Evolutionary conservation across 345 rosid genomes (phyloP).

Genomic region (Eucalyptus shirleyi): DNA sequence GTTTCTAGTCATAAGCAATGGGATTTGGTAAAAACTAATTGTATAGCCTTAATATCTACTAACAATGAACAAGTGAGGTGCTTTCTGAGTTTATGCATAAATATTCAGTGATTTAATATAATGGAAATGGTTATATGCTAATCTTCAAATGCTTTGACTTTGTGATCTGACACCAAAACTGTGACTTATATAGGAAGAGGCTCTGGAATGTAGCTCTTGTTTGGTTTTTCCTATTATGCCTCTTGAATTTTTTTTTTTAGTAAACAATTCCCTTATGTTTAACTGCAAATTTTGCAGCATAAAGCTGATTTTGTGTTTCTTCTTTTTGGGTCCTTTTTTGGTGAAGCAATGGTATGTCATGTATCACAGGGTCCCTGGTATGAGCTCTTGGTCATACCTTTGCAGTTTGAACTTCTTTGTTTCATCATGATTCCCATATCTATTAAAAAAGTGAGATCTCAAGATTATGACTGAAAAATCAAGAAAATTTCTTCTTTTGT

Average conservation of each 20-base stretch:
- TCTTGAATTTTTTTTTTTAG: not conserved
- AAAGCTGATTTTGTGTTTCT: not conserved
- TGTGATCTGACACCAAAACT: not conserved
- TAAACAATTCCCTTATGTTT: not conserved
- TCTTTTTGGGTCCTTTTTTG: not conserved
- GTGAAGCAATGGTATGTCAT: constrained; percentile 94
- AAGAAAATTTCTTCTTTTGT: not conserved
- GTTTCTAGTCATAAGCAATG: not conserved
- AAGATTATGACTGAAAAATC: not conserved
- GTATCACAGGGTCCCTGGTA: constrained; percentile 92
- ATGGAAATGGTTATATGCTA: not conserved
- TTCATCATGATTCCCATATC: constrained; percentile 99
- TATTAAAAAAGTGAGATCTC: constrained; percentile 52
- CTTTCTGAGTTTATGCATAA: not conserved
- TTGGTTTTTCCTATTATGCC: not conserved
- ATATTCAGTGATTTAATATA: not conserved
- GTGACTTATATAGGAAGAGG: not conserved
- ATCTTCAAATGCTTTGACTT: not conserved
- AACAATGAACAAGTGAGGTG: not conserved
- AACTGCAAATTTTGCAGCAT: not conserved
- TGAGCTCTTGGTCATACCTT: constrained; percentile 83
- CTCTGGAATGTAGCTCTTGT: not conserved
- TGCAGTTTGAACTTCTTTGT: constrained; percentile 96
- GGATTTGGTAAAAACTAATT: not conserved
- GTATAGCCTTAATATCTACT: not conserved